Percentiles rank a stretch among this genome's conserved stretches.
Evolutionary conservation across 768 basidiomycete species (phyloP).

Genomic region (Hirschioporus abietinus): DNA sequence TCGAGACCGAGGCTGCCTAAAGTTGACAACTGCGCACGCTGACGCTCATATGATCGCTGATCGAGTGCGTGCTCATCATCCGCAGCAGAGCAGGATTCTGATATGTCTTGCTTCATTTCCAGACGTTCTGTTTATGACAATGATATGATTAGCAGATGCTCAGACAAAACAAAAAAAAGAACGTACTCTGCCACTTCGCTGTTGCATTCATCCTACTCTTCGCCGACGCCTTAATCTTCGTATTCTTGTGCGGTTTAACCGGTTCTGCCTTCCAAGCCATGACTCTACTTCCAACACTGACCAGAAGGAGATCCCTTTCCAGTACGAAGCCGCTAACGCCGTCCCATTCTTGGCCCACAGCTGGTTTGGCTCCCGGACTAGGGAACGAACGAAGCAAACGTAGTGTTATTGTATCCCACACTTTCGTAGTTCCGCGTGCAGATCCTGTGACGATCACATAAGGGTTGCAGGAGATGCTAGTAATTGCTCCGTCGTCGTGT

Average conservation of each 20-base stretch:
- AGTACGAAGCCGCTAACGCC: conserved; percentile 54
- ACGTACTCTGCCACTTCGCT: conserved; percentile 34
- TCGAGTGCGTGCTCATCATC: conserved; percentile 41
- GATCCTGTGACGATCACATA: conserved; percentile 64
- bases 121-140: conserved; percentile 58
- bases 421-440: conserved; percentile 46
- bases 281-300: conserved; percentile 54
- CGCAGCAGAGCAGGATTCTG: conserved; percentile 49
- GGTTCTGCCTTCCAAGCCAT: conserved; percentile 65
- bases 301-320: conserved; percentile 49
- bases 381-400: conserved; percentile 50
- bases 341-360: conserved; percentile 32
- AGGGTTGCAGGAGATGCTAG: conserved; percentile 57
- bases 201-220: conserved; percentile 21
- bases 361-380: conserved; percentile 30
- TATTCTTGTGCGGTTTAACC: conserved; percentile 25
- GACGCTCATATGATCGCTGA: conserved; percentile 38
- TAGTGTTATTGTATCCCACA: conserved; percentile 67
- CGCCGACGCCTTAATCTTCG: conserved; percentile 30
- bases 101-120: conserved; percentile 58
- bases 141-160: neutral
- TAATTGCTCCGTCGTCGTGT: conserved; percentile 57
- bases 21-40: conserved; percentile 51
- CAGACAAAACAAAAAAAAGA: conserved; percentile 1
- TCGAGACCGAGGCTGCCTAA: conserved; percentile 63